Conservation (phyloP, 192 early-diverging fungal genomes). For the Podila minutissima region DNA sequence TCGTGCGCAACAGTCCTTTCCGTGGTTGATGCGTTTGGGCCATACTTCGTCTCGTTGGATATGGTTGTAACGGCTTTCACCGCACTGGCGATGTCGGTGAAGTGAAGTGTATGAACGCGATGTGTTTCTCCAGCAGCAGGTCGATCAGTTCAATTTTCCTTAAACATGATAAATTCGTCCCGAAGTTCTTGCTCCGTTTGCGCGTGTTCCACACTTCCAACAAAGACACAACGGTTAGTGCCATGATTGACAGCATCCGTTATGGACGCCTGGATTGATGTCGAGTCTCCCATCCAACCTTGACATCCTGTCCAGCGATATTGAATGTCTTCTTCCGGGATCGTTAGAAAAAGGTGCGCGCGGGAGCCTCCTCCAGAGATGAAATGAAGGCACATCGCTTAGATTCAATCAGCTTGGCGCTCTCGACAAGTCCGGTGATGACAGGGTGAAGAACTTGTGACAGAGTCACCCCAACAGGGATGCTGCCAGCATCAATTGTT, state of each 20-base stretch:
- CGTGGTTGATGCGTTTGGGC: constrained; percentile 72
- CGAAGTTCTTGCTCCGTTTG: constrained; percentile 60
- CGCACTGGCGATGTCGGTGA: constrained; percentile 71
- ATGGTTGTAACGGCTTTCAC: constrained; percentile 72
- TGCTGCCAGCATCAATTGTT: neutral
- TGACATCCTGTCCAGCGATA: neutral
- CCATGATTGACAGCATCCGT: constrained; percentile 44
- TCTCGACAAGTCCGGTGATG: neutral
- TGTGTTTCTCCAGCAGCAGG: constrained; percentile 70
- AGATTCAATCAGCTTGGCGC: neutral
- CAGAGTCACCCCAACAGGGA: neutral
- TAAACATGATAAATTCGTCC: constrained; percentile 72
- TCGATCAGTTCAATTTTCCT: constrained; percentile 72
- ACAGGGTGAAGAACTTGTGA: neutral
- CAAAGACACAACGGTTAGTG: constrained; percentile 78
- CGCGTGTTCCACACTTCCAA: constrained; percentile 72
- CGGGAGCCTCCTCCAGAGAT: neutral
- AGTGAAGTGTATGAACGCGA: constrained; percentile 86
- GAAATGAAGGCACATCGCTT: neutral
- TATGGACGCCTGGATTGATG: neutral
- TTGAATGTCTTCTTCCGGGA: neutral
- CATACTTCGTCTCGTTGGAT: constrained; percentile 63
- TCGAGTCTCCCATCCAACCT: neutral
- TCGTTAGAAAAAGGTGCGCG: neutral
- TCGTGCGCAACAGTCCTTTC: constrained; percentile 78